These are phyloP conservation scores for Salmacisia buchloeana DNA, from an alignment of 1,284 basidiomycete genomes.

Conservation along the genomic window DNA sequence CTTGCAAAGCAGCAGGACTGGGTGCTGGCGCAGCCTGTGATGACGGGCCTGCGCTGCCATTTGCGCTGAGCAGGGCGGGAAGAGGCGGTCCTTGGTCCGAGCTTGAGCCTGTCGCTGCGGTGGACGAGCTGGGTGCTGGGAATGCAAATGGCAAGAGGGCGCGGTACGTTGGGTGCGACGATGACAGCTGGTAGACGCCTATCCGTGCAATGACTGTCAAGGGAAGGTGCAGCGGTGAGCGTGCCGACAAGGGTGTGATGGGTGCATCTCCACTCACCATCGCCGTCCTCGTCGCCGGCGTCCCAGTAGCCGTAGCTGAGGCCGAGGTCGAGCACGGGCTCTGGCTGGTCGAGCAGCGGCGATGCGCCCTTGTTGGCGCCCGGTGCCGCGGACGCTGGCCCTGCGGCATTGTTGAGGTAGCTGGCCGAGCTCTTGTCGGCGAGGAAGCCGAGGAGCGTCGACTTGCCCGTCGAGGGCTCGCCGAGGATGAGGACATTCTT, in stretches of 20 bases:
- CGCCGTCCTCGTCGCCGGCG: constrained; percentile 38
- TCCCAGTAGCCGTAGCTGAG: constrained; percentile 42
- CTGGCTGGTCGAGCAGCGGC: background rate
- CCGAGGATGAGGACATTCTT: constrained; percentile 75
- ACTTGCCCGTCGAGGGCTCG: constrained; percentile 70
- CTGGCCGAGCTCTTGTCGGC: constrained; percentile 51
- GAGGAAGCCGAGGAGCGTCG: constrained; percentile 64
- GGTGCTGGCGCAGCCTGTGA: background rate
- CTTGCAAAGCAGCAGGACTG: background rate
- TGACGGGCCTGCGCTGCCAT: background rate
- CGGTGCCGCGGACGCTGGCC: constrained; percentile 2
- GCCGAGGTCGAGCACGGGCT: constrained; percentile 18
- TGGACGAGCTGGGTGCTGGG: constrained; percentile 57
- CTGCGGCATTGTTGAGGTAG: constrained; percentile 18
- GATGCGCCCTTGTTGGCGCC: background rate
- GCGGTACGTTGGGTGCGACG: constrained; percentile 66
- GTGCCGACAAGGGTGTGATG: no score
- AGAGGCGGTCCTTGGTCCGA: constrained; percentile 9
- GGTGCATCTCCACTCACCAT: constrained; percentile 17
- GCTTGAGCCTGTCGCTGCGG: constrained; percentile 19
- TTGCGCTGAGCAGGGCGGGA: background rate
- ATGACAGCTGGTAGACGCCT: constrained; percentile 82
- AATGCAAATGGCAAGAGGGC: constrained; percentile 77
- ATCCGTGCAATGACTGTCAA: constrained; percentile 52
- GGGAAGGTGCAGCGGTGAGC: constrained; percentile 56